A percentile compares a stretch with the other conserved stretches of the same genome.
phyloP scores from a whole-genome alignment of 1,284 basidiomycete genomes.

The Fomitopsis schrenkii region DNA sequence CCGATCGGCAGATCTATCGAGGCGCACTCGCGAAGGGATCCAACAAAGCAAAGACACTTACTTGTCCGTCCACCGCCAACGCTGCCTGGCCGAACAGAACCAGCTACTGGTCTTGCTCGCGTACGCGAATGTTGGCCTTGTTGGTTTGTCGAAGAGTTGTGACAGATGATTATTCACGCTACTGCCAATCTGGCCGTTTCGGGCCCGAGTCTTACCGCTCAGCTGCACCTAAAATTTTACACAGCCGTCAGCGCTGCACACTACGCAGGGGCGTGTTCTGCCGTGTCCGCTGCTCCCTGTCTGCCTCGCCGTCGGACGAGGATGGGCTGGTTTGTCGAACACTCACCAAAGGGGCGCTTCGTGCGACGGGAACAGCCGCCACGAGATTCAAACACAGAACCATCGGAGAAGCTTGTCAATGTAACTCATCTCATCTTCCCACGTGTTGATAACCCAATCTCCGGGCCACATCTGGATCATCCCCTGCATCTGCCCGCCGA shows the following conservation, averaged over 20 bases:
- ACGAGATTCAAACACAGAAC: conserved; percentile 14
- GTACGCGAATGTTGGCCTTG: background rate
- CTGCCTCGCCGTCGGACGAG: background rate
- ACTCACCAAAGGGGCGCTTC: background rate
- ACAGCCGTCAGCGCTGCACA: background rate
- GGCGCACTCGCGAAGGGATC: background rate
- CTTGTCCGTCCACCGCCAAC: background rate
- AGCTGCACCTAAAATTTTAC: background rate
- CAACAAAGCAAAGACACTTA: conserved; percentile 2
- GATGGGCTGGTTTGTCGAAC: background rate
- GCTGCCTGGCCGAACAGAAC: background rate
- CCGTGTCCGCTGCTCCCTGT: background rate
- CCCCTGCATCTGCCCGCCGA: background rate
- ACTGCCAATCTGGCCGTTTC: conserved; percentile 4
- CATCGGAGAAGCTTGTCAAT: conserved; percentile 20
- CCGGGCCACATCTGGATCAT: background rate
- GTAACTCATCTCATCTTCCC: conserved; percentile 5
- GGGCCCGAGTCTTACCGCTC: background rate
- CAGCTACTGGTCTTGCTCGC: background rate
- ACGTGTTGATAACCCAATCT: conserved; percentile 13
- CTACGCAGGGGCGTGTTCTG: background rate
- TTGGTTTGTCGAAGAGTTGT: conserved; percentile 1
- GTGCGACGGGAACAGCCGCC: background rate
- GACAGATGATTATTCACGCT: conserved; percentile 9
- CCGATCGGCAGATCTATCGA: conserved; percentile 12